A percentile compares a stretch with the other conserved stretches of the same genome.
phyloP scores from a whole-genome alignment of 768 basidiomycete genomes.

The Boletus tylopilopsis region DNA sequence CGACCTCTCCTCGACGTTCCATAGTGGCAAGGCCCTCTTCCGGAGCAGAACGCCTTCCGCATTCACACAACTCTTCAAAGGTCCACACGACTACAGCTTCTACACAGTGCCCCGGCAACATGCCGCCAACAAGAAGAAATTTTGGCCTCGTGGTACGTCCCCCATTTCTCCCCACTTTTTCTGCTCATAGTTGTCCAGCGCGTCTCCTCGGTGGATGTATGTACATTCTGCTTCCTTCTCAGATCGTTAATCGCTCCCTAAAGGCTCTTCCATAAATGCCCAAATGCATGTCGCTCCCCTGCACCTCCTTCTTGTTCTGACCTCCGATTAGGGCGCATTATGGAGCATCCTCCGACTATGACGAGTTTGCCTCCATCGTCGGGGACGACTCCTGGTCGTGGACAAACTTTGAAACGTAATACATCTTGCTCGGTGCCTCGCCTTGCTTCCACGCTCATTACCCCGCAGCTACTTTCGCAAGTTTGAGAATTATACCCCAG shows the following conservation, averaged over 20 bases:
- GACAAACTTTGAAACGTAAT: slow-evolving; percentile 49
- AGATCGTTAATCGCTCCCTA: not conserved
- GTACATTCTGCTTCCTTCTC: slow-evolving; percentile 21
- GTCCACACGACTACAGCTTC: slow-evolving; percentile 49
- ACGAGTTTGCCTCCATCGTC: slow-evolving; percentile 56
- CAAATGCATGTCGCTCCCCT: slow-evolving; percentile 32
- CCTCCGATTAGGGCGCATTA: slow-evolving; percentile 42
- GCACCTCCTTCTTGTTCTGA: slow-evolving; percentile 5
- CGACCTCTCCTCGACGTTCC: not conserved
- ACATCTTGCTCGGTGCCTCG: not conserved
- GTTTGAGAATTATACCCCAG: slow-evolving; percentile 57
- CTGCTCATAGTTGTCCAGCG: slow-evolving; percentile 34
- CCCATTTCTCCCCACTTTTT: not conserved
- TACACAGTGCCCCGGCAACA: slow-evolving; percentile 54
- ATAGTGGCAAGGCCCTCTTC: slow-evolving; percentile 42
- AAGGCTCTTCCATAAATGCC: slow-evolving; percentile 66
- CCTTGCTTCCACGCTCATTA: slow-evolving; percentile 1
- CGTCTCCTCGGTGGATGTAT: slow-evolving; percentile 73
- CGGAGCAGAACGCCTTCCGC: slow-evolving; percentile 44
- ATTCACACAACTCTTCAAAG: slow-evolving; percentile 39
- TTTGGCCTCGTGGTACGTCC: slow-evolving; percentile 62
- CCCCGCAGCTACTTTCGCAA: slow-evolving; percentile 60
- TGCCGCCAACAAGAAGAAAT: slow-evolving; percentile 44
- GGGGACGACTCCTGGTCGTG: slow-evolving; percentile 56
- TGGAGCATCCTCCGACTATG: slow-evolving; percentile 64